phyloP scores from a whole-genome alignment of 768 basidiomycete genomes.

The Boletus sensibilis region DNA sequence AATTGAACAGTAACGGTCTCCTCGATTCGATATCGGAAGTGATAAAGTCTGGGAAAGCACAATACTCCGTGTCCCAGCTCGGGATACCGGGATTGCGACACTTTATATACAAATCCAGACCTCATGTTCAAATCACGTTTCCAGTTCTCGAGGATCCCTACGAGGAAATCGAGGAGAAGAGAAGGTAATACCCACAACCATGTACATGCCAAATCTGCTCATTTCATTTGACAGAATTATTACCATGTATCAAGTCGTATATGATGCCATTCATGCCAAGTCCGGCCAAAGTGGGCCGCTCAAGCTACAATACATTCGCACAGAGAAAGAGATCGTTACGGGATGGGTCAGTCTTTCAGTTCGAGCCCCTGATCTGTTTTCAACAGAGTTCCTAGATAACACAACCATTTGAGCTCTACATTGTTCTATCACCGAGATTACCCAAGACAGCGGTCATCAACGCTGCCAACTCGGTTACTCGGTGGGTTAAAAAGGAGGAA shows the following conservation, averaged over 20 bases:
- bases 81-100: constrained; percentile 90
- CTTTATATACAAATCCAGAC: constrained; percentile 91
- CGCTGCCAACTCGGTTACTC: constrained; percentile 84
- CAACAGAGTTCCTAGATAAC: constrained; percentile 61
- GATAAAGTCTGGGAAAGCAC: constrained; percentile 48
- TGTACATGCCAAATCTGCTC: constrained; percentile 3
- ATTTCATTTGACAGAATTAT: constrained; percentile 52
- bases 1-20: constrained; percentile 60
- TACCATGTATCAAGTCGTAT: constrained; percentile 83
- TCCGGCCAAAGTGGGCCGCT: constrained; percentile 78
- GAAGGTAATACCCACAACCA: constrained; percentile 46
- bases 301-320: constrained; percentile 85
- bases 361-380: not conserved
- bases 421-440: constrained; percentile 74
- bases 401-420: constrained; percentile 89
- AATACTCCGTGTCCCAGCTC: constrained; percentile 70
- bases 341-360: constrained; percentile 74
- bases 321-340: constrained; percentile 84
- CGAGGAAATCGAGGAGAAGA: constrained; percentile 53
- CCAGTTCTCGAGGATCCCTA: constrained; percentile 90
- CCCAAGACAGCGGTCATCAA: constrained; percentile 87
- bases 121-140: constrained; percentile 84
- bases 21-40: constrained; percentile 49
- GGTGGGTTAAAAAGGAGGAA: constrained; percentile 93
- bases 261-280: constrained; percentile 88